Conservation (phyloP, 768 basidiomycete genomes). For the Termitomyces sp. region DNA sequence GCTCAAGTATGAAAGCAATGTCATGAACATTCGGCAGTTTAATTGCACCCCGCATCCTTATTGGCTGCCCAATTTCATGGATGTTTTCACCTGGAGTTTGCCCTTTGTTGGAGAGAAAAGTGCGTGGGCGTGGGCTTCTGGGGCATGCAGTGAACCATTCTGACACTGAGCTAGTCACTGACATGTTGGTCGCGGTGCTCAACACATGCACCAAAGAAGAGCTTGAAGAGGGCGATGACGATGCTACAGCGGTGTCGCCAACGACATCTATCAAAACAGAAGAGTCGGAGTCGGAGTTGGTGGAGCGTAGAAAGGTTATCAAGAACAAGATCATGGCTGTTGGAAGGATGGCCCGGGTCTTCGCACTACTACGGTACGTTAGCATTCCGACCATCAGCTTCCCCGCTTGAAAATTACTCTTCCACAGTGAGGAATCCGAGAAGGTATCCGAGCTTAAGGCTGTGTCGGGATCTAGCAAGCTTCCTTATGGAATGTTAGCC, state of each 20-base stretch:
- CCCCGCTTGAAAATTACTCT: not conserved
- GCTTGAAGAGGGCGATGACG: slow-evolving; percentile 79
- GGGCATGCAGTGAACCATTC: not conserved
- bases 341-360: slow-evolving; percentile 93
- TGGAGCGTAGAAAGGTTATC: slow-evolving; percentile 84
- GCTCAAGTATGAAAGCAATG: slow-evolving; percentile 98
- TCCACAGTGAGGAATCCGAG: slow-evolving; percentile 89
- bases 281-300: slow-evolving; percentile 38
- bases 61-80: slow-evolving; percentile 99
- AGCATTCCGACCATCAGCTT: not conserved
- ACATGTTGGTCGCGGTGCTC: slow-evolving; percentile 96
- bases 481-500: slow-evolving; percentile 82
- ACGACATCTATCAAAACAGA: slow-evolving; percentile 30
- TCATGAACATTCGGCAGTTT: slow-evolving; percentile 98
- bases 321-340: slow-evolving; percentile 99
- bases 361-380: slow-evolving; percentile 86
- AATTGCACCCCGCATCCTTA: slow-evolving; percentile 95
- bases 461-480: slow-evolving; percentile 68
- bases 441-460: slow-evolving; percentile 95
- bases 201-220: slow-evolving; percentile 97
- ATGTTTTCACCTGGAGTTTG: slow-evolving; percentile 97
- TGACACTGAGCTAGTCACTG: slow-evolving; percentile 62
- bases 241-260: slow-evolving; percentile 34
- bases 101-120: slow-evolving; percentile 99
- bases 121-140: slow-evolving; percentile 35